phyloP scores from a whole-genome alignment of 139 green algal species.

The Bryopsis sp. region DNA sequence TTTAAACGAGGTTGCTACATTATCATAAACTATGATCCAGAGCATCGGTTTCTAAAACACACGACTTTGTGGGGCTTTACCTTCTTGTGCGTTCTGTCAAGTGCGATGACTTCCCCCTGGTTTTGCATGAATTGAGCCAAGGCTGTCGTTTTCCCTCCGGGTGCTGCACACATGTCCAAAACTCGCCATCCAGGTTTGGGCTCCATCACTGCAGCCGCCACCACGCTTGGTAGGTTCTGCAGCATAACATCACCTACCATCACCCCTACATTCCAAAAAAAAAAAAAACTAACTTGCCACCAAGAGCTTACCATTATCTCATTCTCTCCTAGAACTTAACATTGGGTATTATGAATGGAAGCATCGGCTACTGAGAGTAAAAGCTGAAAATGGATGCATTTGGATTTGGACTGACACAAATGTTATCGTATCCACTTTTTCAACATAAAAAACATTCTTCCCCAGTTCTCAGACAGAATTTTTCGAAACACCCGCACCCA shows the following conservation, averaged over 20 bases:
- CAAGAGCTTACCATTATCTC: background rate
- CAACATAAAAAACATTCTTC: no score
- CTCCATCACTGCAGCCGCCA: slow-evolving; percentile 53
- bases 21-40: background rate
- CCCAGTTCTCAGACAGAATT: no score
- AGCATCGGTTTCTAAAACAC: no score
- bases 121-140: slow-evolving; percentile 76
- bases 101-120: slow-evolving; percentile 42
- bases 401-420: no score
- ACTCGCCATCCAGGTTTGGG: slow-evolving; percentile 42
- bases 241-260: slow-evolving; percentile 38
- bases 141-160: slow-evolving; percentile 84
- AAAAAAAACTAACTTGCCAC: background rate
- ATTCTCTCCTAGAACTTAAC: background rate
- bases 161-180: slow-evolving; percentile 90
- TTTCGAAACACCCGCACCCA: no score
- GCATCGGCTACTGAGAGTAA: no score
- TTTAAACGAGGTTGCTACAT: no score
- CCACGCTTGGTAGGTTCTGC: slow-evolving; percentile 73
- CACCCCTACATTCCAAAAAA: slow-evolving; percentile 14
- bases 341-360: no score
- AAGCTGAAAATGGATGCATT: no score
- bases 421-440: no score
- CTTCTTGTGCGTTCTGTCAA: slow-evolving; percentile 81
- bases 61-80: slow-evolving; percentile 20